Base-by-base conservation (phyloP, 192 early-diverging fungal species). In the Coemansia asiatica region DNA sequence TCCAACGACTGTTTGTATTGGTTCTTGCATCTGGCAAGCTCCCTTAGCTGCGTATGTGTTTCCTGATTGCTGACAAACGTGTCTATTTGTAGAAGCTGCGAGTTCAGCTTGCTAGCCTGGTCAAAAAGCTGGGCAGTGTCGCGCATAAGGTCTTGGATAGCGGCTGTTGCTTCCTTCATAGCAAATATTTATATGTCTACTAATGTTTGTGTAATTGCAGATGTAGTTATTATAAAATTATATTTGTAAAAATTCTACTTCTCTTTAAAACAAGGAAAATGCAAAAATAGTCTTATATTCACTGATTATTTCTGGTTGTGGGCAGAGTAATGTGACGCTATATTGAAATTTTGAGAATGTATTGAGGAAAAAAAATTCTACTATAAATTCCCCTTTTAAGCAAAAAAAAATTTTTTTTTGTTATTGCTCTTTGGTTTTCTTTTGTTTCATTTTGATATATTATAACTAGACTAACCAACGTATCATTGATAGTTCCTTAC, bases 131-230 rank as follows among this genome's bases (percentile, higher is more conserved):
- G 61, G 5, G 72, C 77, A 23, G 77, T 68, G 40, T 79, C 77
- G 25, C 77, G 77, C 77, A 79, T 79, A 23, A 79, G 61, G 44
- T 79, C 77, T 47, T 79, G 77, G 54, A 79, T 36, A 53, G 77
- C 77, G 16, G 60, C 40, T 6, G 58, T 28, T 19, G 68, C 65
- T 18, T 74, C 68, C 51, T 71, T 74, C 77, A 79, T 79, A 8
- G 57, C 50, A 26, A 26, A 7, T 6, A 9, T 13, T 26, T 22
- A 6, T n/a, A 50, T n/a, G 18, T 50, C 18, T 50, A 18, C 18
- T 7, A 50, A 50, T 50, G 18, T 6, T 15, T 22, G 18, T n/a
- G 49, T 16, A 50, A 50, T 50, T n/a, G n/a, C n/a, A n/a, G n/a
- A n/a, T n/a, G n/a, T n/a, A n/a, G n/a, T n/a, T n/a, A n/a, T n/a